Evolutionary conservation across 1,284 basidiomycete genomes (phyloP), one percentile per base, ranked within the genome.

Genomic region (Ceratobasidium sp.): DNA sequence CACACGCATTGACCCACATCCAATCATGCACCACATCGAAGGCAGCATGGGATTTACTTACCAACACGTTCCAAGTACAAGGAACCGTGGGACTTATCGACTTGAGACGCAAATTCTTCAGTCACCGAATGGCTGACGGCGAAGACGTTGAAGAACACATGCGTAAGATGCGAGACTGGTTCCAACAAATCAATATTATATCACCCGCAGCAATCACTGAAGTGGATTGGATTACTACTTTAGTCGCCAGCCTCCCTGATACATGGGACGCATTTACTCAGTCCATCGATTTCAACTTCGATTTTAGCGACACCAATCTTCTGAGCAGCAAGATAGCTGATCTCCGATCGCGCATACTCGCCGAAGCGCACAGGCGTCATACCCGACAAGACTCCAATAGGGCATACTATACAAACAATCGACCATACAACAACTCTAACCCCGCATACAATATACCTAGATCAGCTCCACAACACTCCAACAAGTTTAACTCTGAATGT

Each of bases 141-240:
- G 55, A 58, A 36, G 30, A 58, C 32, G 34, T 58, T 5, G 30
- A 58, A 39, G 55, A 58, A n/a, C 55, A 58, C 32, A 58, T 58
- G 30, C 28, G n/a, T 4, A 32, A 58, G 34, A 58, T 58, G 55
- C 34, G 32, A 9, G 34, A 58, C 23, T 58, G 55, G 55, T 58
- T 34, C n/a, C 55, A 58, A 34, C 55, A 58, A 36, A 58, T 58
- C 8, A 58, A 58, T 12, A 23, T 30, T 10, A 58, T 58, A n/a
- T n/a, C n/a, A n/a, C n/a, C n/a, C n/a, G n/a, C n/a, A n/a, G n/a
- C n/a, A n/a, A n/a, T n/a, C n/a, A n/a, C n/a, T n/a, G n/a, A n/a
- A n/a, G n/a, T n/a, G n/a, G n/a, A n/a, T n/a, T n/a, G n/a, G n/a
- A n/a, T n/a, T n/a, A n/a, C n/a, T n/a, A n/a, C n/a, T n/a, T n/a